Base-by-base conservation (phyloP, 169 alveolate genomes). In the Plasmodium gonderi region DNA sequence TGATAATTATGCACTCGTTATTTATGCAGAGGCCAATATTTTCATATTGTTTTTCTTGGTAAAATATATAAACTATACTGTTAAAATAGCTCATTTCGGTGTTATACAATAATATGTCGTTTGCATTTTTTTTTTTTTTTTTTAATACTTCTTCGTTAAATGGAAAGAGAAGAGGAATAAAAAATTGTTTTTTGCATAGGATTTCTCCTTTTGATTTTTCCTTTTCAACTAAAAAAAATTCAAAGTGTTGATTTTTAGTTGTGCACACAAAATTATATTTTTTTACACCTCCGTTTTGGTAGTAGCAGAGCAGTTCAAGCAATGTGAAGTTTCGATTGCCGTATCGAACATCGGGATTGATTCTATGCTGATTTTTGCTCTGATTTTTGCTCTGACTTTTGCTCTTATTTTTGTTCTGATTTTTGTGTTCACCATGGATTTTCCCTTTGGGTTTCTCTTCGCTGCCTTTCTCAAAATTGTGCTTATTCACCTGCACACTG, bases 131-230 rank as follows among this genome's bases (percentile, higher is more conserved):
- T 44, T 60, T 76, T 51, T 40, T 87, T 3, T 65, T 38, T 14
- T 87, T 87, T 42, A 87, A 42, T n/a, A 75, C 67, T 87, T 87
- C 80, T 20, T 87, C 93, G 44, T 87, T 87, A 87, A 87, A 87
- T 20, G 93, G 89, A 76, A 87, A 87, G 23, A 87, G 89, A 3
- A 77, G 5, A 23, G 93, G 93, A 20, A 31, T 60, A 36, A 87
- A 87, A 45, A 74, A 87, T 36, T 14, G 67, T 68, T 75, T 87
- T 51, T 40, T 74, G 67, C 64, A 54, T 7, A 54, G 44, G 36
- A 17, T 64, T 82, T 69, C 74, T 3, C 51, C 47, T 23, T 45
- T 76, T 8, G 51, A 60, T 76, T 54, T 47, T 75, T 87, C 93
- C 6, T 87, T 65, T 76, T 87, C 79, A n/a, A 26, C 23, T 29